phyloP scores from a whole-genome alignment of 2,329 filamentous ascomycete species.

The Pseudogymnoascus sp. region DNA sequence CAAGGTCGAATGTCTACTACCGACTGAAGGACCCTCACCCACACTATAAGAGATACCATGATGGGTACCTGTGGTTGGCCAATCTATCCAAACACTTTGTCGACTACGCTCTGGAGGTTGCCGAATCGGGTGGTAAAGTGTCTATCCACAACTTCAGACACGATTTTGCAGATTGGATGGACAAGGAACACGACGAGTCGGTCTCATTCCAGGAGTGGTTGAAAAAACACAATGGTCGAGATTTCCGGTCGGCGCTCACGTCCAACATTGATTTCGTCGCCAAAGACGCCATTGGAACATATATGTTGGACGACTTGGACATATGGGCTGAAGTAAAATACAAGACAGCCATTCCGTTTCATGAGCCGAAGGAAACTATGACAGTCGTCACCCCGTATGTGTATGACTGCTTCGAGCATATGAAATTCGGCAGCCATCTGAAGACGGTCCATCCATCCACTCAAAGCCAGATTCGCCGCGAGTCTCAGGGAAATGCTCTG shows the following conservation, averaged over 20 bases:
- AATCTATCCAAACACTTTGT: constrained; percentile 66
- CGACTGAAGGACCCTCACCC: constrained; percentile 46
- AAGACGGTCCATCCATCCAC: constrained; percentile 29
- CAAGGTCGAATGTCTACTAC: constrained; percentile 53
- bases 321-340: constrained; percentile 33
- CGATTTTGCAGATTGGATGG: constrained; percentile 54
- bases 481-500: constrained; percentile 8
- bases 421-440: constrained; percentile 53
- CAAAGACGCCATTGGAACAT: constrained; percentile 53
- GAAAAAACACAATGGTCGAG: constrained; percentile 38
- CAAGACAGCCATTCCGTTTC: constrained; percentile 26
- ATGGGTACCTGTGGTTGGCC: constrained; percentile 63
- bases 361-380: constrained; percentile 22
- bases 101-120: constrained; percentile 43
- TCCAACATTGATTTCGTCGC: constrained; percentile 58
- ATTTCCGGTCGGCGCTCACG: constrained; percentile 58
- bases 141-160: constrained; percentile 49
- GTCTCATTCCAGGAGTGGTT: constrained; percentile 50
- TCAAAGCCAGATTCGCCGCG: constrained; percentile 26
- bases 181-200: constrained; percentile 36
- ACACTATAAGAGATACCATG: constrained; percentile 57
- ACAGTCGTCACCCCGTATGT: constrained; percentile 69
- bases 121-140: constrained; percentile 31
- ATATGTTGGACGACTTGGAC: constrained; percentile 29
- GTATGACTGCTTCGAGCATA: constrained; percentile 54